Evolutionary conservation across 805 yeast species (phyloP).

Genomic region (Schwanniomyces sp.): DNA sequence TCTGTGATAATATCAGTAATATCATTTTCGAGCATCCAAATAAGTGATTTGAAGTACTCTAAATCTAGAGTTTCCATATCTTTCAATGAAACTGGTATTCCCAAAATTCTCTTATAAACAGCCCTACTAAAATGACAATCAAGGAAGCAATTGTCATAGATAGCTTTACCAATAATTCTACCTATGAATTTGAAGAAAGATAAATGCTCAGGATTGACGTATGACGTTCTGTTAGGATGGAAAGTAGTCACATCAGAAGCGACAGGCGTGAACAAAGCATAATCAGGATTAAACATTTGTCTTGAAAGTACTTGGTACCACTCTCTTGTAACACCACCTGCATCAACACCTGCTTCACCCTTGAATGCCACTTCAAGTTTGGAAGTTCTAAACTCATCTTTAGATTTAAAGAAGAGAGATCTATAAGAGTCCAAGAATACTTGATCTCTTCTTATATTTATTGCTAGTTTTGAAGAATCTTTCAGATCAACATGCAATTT

Average conservation of each 20-base stretch:
- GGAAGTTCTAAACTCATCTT: slow-evolving; percentile 69
- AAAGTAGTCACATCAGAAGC: slow-evolving; percentile 90
- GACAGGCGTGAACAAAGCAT: slow-evolving; percentile 88
- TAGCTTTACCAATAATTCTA: slow-evolving; percentile 90
- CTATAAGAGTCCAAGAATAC: slow-evolving; percentile 91
- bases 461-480: slow-evolving; percentile 48
- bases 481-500: slow-evolving; percentile 57
- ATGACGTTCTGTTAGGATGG: slow-evolving; percentile 91
- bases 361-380: slow-evolving; percentile 79
- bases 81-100: slow-evolving; percentile 76
- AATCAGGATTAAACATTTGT: slow-evolving; percentile 95
- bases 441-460: slow-evolving; percentile 81
- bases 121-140: slow-evolving; percentile 96
- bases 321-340: slow-evolving; percentile 96
- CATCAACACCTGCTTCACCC: slow-evolving; percentile 96
- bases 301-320: slow-evolving; percentile 95
- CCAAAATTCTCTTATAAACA: slow-evolving; percentile 83
- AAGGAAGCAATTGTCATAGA: slow-evolving; percentile 77
- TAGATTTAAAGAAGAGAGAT: slow-evolving; percentile 73
- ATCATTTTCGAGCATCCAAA: slow-evolving; percentile 97
- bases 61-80: slow-evolving; percentile 94
- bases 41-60: slow-evolving; percentile 86
- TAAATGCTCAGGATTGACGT: slow-evolving; percentile 89
- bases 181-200: slow-evolving; percentile 95
- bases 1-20: slow-evolving; percentile 94